Base-by-base conservation (phyloP, 768 basidiomycete species). In the Russula ochroleuca region DNA sequence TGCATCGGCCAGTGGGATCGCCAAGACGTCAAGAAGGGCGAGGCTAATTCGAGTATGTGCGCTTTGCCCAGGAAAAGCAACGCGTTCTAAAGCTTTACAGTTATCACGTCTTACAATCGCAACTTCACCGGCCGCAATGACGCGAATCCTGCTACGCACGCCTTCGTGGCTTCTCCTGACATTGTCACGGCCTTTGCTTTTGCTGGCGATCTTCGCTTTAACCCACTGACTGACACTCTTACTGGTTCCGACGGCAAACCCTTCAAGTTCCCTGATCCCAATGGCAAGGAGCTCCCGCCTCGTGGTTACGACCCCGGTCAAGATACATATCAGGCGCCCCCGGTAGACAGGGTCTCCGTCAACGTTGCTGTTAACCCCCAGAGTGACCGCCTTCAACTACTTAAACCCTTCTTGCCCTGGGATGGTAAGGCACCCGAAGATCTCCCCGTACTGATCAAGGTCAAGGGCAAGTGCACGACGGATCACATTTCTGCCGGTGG, bases 71-170 rank as follows among this genome's bases (percentile, higher is more conserved):
- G 45, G n/a, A n/a, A 56, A 19, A 19, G 10, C 7, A 19, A 40
- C 17, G 17, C 48, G 14, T 55, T 38, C 49, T 53, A 3, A 66
- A 2, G 40, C 4, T 56, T 49, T 52, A 10, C 52, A 93, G 91
- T 98, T 81, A 92, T 99, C 78, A 96, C 96, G 57, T 98, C 95
- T 21, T 99, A 99, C 85, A 99, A 99, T 87, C 95, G 97, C 75
- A 99, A 99, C 87, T 99, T 99, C 81, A 98, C 97, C 69, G 97
- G 96, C 62, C 94, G 97, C 73, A 99, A 99, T 77, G 97, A 98
- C 72, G 95, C 97, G 70, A 98, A 99, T 85, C 94, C 96, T 23
- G 94, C 94, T 66, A 99, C 97, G 37, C 97, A 98, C 77, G 92
- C 93, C 54, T 96, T 95, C 72, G 93, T 96, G 72, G 88, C 93